phyloP scores from a whole-genome alignment of 1,284 basidiomycete genomes.

The Phylloboletellus chloephorus region DNA sequence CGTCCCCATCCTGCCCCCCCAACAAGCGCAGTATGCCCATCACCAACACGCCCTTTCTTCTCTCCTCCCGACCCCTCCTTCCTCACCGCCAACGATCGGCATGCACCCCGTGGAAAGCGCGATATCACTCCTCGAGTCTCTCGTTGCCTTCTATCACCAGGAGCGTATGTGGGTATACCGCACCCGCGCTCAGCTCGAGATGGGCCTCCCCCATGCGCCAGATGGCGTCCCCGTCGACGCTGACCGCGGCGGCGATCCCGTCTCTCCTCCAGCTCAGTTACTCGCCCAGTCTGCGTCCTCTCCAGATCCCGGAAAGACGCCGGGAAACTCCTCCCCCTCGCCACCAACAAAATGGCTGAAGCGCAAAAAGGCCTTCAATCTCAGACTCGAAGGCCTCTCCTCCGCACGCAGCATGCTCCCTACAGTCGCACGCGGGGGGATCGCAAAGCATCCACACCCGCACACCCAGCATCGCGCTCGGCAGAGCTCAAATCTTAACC shows the following conservation, averaged over 20 bases:
- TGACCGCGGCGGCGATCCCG: constrained; percentile 18
- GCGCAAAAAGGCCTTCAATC: constrained; percentile 45
- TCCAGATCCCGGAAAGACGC: constrained; percentile 19
- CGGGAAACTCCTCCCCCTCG: constrained; percentile 25
- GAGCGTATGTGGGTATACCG: constrained; percentile 65
- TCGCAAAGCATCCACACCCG: constrained; percentile 25
- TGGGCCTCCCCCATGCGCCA: constrained; percentile 29
- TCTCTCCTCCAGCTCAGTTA: constrained; percentile 12
- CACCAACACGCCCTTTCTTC: constrained; percentile 27
- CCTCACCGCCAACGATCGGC: constrained; percentile 36
- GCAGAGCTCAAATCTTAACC: constrained; percentile 31
- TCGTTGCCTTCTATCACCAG: constrained; percentile 60
- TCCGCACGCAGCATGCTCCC: constrained; percentile 24
- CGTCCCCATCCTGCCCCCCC: constrained; percentile 10
- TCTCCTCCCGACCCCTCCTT: constrained; percentile 43
- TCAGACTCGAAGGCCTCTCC: constrained; percentile 44
- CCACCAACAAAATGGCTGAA: constrained; percentile 35
- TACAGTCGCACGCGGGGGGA: constrained; percentile 22
- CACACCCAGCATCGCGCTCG: constrained; percentile 28
- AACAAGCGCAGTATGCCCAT: constrained; percentile 22
- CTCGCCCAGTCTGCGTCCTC: constrained; percentile 14
- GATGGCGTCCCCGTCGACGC: constrained; percentile 18
- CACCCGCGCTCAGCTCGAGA: constrained; percentile 43
- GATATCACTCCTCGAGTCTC: constrained; percentile 52
- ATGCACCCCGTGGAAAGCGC: constrained; percentile 38